Conservation (phyloP, 1,139 yeast genomes). For the Suhomyces panamericanus region DNA sequence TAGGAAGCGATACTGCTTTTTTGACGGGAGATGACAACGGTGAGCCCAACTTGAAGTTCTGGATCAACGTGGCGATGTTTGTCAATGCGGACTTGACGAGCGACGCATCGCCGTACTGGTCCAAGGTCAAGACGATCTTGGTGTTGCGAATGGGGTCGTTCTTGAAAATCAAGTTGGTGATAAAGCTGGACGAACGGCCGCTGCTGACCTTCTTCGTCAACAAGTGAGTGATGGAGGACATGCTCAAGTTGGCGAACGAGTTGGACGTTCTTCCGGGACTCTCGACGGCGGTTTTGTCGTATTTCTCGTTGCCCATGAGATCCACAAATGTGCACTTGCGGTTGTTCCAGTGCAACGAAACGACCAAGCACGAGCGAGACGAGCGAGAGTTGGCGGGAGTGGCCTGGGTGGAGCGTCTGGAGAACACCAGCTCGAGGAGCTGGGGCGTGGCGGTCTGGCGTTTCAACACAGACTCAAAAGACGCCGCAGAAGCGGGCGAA, state of each 20-base stretch:
- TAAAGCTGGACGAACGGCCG: conserved; percentile 28
- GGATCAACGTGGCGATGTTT: conserved; percentile 29
- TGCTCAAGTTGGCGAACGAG: conserved; percentile 30
- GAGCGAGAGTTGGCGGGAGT: conserved; percentile 26
- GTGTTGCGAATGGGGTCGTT: conserved; percentile 17
- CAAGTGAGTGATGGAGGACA: conserved; percentile 32
- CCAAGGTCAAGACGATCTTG: conserved; percentile 33
- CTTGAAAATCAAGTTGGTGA: conserved; percentile 32
- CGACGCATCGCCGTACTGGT: conserved; percentile 28
- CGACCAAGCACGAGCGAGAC: conserved; percentile 31
- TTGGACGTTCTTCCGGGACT: conserved; percentile 15
- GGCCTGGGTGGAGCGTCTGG: conserved; percentile 22
- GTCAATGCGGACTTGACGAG: conserved; percentile 30
- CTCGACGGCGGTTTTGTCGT: conserved; percentile 14
- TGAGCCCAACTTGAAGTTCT: conserved; percentile 19
- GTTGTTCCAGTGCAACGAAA: conserved; percentile 25
- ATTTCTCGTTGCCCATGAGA: conserved; percentile 35
- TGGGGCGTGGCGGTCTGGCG: conserved; percentile 9
- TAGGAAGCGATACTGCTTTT: conserved; percentile 18
- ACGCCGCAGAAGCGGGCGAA: conserved; percentile 5
- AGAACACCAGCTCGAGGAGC: conserved; percentile 20
- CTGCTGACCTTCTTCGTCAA: conserved; percentile 17
- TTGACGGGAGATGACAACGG: conserved; percentile 11
- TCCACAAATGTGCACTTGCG: conserved; percentile 30
- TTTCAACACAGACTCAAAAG: conserved; percentile 20